Evolutionary conservation across 1,139 yeast species (phyloP), one percentile per base, ranked within the genome.

Genomic region (Pichia norvegensis): DNA sequence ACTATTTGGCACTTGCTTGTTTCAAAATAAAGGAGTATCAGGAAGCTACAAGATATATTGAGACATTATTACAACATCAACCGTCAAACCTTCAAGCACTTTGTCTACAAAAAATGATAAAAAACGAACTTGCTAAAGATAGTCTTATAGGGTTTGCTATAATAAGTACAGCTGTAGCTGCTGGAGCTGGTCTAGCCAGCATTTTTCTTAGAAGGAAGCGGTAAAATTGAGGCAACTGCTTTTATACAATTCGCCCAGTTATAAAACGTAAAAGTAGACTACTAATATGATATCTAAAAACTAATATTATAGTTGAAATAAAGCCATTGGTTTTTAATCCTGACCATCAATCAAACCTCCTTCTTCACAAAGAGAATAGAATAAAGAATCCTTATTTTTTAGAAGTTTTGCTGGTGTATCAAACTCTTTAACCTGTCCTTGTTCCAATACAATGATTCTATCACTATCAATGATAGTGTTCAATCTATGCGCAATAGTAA

Each of bases 391-490:
- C 56, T 77, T 74, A 52, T 81, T 73, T 58, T 79, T 73, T 60
- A 90, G 70, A 55, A 92, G 72, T 47, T 73, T 74, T 27, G 66
- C 72, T 3, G 97, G 97, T 0, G 85, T 65, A 57, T 87, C 97
- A 63, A 87, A 86, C 63, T 92, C 98, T 8, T 83, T 84, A 36
- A 92, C 85, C 59, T 75, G 71, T 47, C 97, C 98, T 49, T 78
- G 77, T 54, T 87, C 95, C 56, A 92, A 72, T 2, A 92, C 97
- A 50, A 90, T 77, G 44, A 92, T 88, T 54, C 81, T 72, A 64
- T 92, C 97, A 52, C 92, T 82, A 59, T 90, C 97, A 74, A 90
- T 75, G 55, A 92, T 88, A 1, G 97, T 92, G 63, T 90, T 88
- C 55, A 92, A 72, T 64, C 98, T 77, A 65, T 92, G 97, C 1